phyloP scores from a whole-genome alignment of 352 stramenopile genomes.

The Pythium periplocum region DNA sequence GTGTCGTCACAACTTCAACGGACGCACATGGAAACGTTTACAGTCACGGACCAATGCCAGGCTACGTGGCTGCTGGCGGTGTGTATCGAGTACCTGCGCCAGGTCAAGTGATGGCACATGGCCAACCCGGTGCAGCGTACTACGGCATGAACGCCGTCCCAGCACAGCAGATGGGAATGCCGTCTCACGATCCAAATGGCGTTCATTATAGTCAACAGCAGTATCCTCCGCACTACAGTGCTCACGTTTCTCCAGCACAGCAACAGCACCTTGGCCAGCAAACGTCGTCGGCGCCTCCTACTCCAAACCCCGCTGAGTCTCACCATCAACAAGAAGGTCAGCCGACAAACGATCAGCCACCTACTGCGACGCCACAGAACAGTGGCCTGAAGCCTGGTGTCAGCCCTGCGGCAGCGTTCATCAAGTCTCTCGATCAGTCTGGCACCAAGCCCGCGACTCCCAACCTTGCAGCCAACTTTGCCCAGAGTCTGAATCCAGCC shows the following conservation, averaged over 20 bases:
- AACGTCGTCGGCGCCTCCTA: neutral
- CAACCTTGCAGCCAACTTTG: slow-evolving; percentile 32
- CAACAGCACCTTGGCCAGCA: neutral
- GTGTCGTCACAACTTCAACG: slow-evolving; percentile 7
- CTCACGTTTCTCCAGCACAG: neutral
- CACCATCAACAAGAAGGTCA: slow-evolving; percentile 17
- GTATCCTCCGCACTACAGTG: no score
- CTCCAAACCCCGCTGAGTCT: no score
- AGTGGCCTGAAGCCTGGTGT: neutral
- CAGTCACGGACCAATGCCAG: slow-evolving; percentile 7
- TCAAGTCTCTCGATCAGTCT: neutral
- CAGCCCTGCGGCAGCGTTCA: no score
- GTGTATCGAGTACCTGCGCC: slow-evolving; percentile 16
- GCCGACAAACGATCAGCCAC: slow-evolving; percentile 16
- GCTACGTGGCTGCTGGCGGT: slow-evolving; percentile 13
- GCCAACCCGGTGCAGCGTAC: no score
- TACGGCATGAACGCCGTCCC: neutral
- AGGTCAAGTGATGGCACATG: slow-evolving; percentile 15
- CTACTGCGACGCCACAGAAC: slow-evolving; percentile 4
- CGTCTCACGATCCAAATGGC: no score
- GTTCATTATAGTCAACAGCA: no score
- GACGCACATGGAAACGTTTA: slow-evolving; percentile 51
- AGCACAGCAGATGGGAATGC: no score
- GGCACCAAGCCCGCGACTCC: slow-evolving; percentile 11
- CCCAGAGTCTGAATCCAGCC: slow-evolving; percentile 29